Evolutionary conservation across 2,329 filamentous ascomycete species (phyloP).

Genomic region (Pseudogymnoascus sp.): DNA sequence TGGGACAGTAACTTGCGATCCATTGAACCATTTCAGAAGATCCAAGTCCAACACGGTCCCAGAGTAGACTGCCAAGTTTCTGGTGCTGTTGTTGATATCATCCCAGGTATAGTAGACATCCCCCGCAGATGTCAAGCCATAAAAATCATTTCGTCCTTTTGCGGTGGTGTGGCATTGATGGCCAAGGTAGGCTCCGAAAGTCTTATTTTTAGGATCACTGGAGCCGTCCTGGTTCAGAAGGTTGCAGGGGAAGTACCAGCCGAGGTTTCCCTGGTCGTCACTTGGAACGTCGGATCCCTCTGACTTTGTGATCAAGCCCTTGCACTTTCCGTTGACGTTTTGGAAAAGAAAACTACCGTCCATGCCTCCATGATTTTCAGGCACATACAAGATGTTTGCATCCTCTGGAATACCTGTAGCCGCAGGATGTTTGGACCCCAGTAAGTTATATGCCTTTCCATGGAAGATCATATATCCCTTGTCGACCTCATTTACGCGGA

Average conservation of each 20-base stretch:
- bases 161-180: slow-evolving; percentile 81
- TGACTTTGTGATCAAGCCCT: slow-evolving; percentile 71
- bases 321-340: slow-evolving; percentile 96
- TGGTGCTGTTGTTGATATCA: slow-evolving; percentile 78
- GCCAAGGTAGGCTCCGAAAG: slow-evolving; percentile 68
- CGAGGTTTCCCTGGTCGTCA: slow-evolving; percentile 64
- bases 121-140: slow-evolving; percentile 60
- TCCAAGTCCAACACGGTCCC: slow-evolving; percentile 87
- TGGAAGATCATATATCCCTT: slow-evolving; percentile 93
- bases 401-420: slow-evolving; percentile 67
- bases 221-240: slow-evolving; percentile 93
- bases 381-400: slow-evolving; percentile 81
- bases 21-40: slow-evolving; percentile 84
- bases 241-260: slow-evolving; percentile 95
- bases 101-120: slow-evolving; percentile 97
- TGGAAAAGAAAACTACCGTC: slow-evolving; percentile 98
- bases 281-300: slow-evolving; percentile 70
- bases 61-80: slow-evolving; percentile 90
- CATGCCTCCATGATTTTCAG: slow-evolving; percentile 71
- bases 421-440: slow-evolving; percentile 66
- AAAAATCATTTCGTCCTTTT: slow-evolving; percentile 64
- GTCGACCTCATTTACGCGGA: slow-evolving; percentile 76
- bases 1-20: slow-evolving; percentile 67
- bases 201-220: slow-evolving; percentile 58
- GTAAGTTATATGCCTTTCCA: slow-evolving; percentile 79